Evolutionary conservation across 305 asterid species (phyloP), one percentile per base, ranked within the genome.

Genomic region (Ilex paraguariensis): DNA sequence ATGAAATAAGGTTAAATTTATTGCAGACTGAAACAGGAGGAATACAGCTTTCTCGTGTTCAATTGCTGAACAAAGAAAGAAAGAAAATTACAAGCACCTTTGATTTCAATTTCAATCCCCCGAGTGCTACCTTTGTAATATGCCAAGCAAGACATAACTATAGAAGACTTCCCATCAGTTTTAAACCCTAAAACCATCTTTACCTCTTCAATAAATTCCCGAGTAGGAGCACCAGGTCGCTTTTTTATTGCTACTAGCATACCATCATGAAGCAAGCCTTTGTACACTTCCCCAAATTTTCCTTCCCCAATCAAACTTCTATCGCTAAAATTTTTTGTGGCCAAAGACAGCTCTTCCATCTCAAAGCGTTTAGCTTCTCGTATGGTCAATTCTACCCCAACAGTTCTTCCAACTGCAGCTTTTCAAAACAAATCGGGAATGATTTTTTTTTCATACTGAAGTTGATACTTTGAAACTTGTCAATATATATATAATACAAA

Each of bases 241-340:
- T 67, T 87, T 69, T 90, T 90, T 39, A 90, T 82, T 54, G 95
- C 97, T 36, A 90, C 97, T 59, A 87, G 84, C 89, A 82, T 83
- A 66, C 97, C 97, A 69, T 90, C 94, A 75, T 85, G 91, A 64
- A 90, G 94, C 73, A 90, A 77, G 49, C 97, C 97, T 77, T 87
- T 90, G 77, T 85, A 90, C 54, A 90, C 97, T 73, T 90, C 97
- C 59, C 97, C 95, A 62, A 90, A 90, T 72, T 90, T 90, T 46
- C 97, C 95, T 72, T 77, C 85, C 46, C 97, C 97, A n/a, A 90
- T 87, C 79, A 90, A 80, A 79, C 83, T 82, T 67, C 83, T 83
- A 74, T 83, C 94, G 42, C 83, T 77, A 56, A 90, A 90, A 65
- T 61, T 75, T 65, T 77, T 83, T 45, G 97, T 90, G 9, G 97